These are phyloP conservation scores for Viola pubescens DNA, from an alignment of 441 rosid species.

Conservation along the genomic window DNA sequence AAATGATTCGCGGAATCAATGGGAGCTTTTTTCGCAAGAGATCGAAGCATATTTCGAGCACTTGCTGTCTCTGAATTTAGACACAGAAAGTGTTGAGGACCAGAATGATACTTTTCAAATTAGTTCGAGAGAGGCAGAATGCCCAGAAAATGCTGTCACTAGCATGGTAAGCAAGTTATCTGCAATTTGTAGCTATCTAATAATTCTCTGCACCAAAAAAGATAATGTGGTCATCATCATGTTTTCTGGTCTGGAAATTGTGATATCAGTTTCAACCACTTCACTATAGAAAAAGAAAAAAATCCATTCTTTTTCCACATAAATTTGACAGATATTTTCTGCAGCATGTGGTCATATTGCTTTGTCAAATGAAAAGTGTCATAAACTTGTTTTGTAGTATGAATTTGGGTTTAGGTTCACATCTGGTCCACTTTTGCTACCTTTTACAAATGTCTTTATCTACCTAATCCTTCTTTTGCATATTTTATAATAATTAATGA, in stretches of 20 bases:
- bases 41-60: constrained; percentile 52
- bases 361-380: no score
- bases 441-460: not conserved
- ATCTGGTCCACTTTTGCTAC: constrained; percentile 11
- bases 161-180: constrained; percentile 32
- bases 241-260: not conserved
- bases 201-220: not conserved
- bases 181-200: constrained; percentile 10
- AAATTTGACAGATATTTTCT: not conserved
- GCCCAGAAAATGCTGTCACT: constrained; percentile 19
- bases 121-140: constrained; percentile 17
- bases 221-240: not conserved
- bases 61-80: constrained; percentile 39
- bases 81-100: constrained; percentile 25
- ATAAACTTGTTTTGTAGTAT: not conserved
- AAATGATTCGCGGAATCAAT: constrained; percentile 20
- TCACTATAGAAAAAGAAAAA: not conserved
- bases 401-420: constrained; percentile 10
- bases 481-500: not conserved
- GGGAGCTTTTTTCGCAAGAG: constrained; percentile 39
- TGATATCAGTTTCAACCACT: not conserved
- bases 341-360: constrained; percentile 10
- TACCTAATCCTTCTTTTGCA: not conserved
- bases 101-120: constrained; percentile 15
- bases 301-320: no score